Base-by-base conservation (phyloP, 345 rosid genomes). In the Murraya koenigii region DNA sequence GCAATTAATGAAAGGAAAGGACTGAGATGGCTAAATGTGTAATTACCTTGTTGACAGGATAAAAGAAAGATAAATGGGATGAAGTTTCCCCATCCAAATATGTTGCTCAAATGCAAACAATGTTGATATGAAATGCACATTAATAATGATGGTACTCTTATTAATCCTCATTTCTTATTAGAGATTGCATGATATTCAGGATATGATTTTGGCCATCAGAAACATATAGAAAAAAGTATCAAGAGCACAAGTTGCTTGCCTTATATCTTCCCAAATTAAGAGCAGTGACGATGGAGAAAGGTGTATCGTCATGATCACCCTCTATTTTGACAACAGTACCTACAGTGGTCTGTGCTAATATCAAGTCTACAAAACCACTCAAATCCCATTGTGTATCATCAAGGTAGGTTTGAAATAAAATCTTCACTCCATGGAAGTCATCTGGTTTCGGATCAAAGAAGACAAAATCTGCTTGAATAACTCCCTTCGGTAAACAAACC, bases 321-420 rank as follows among this genome's bases (percentile, higher is more conserved):
- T 89, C 95, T 49, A 91, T 83, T 88, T 96, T 96, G 58, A 94
- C 93, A 30, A 94, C 97, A 6, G 98, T 91, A 66, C 98, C 99
- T n/a, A 96, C 97, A 0, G 97, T 88, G 4, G 93, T 83, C 78
- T 96, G 98, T 59, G 78, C 94, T 89, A 91, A 68, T 71, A 96
- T 89, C 85, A 94, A 71, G 86, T 92, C 98, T 47, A 91, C 94
- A 78, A 94, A 96, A 41, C 93, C 91, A 77, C 92, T 94, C 88
- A 94, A 88, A 83, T 92, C 95, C 99, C 99, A 96, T 74, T 89
- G 84, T 79, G 80, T 77, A 55, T 89, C 85, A 83, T 88, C 97
- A 36, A 92, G 94, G 84, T 88, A 94, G 76, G 84, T 82, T 56
- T 84, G 94, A 56, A 94, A 78, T 75, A 94, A 84, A 7, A 84